Evolutionary conservation across 2,329 filamentous ascomycete species (phyloP).

Genomic region (Epichloe sibirici): DNA sequence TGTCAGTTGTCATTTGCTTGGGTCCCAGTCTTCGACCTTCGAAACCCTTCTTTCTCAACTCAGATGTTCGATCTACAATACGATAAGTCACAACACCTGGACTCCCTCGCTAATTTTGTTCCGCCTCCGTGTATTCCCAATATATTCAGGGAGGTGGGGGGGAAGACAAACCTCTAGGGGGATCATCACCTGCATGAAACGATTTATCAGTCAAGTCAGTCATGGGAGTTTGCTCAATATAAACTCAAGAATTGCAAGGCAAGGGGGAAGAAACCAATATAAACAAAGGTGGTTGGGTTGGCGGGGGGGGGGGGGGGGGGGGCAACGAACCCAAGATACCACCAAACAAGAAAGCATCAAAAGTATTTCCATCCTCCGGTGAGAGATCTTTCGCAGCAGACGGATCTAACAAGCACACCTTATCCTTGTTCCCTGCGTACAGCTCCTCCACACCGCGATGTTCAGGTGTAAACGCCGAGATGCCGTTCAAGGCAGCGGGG

Average conservation of each 20-base stretch:
- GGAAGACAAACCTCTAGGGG: constrained; percentile 63
- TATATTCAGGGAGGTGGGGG: neutral
- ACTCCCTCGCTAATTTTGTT: neutral
- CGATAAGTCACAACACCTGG: constrained; percentile 2
- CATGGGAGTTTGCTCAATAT: neutral
- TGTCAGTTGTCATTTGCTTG: constrained; percentile 97
- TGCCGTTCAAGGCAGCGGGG: constrained; percentile 40
- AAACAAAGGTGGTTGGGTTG: neutral
- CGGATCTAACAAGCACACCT: constrained; percentile 83
- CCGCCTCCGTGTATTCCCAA: neutral
- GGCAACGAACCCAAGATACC: constrained; percentile 69
- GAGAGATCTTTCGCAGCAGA: constrained; percentile 67
- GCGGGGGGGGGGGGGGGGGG: neutral
- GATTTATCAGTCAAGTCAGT: neutral
- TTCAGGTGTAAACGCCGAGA: constrained; percentile 58
- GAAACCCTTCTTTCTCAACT: constrained; percentile 88
- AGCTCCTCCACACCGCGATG: constrained; percentile 70
- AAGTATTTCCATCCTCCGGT: constrained; percentile 69
- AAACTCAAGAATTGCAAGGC: neutral
- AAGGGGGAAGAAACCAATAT: neutral
- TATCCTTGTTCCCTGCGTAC: constrained; percentile 58
- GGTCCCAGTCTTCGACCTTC: constrained; percentile 76
- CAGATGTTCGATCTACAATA: constrained; percentile 76
- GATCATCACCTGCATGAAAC: constrained; percentile 63
- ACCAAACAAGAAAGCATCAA: constrained; percentile 90